phyloP scores from a whole-genome alignment of 1,284 basidiomycete species.

The Wallemia hederae region DNA sequence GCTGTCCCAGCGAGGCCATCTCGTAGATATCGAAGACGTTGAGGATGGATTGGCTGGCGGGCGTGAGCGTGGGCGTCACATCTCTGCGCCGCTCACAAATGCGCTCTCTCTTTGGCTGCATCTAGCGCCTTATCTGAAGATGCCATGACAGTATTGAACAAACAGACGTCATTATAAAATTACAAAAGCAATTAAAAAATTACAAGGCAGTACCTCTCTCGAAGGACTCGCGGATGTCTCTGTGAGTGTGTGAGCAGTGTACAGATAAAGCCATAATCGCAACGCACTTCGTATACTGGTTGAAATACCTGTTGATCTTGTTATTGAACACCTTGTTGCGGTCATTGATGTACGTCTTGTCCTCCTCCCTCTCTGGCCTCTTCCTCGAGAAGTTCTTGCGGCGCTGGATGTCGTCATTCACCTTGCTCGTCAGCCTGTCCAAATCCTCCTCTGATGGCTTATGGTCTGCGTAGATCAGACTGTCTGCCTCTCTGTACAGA shows the following conservation, averaged over 20 bases:
- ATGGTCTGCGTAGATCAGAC: conserved; percentile 67
- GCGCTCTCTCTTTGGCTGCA: background rate
- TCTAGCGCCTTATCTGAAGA: background rate
- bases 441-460: conserved; percentile 82
- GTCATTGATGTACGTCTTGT: conserved; percentile 89
- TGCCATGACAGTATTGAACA: background rate
- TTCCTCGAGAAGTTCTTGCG: conserved; percentile 25
- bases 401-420: conserved; percentile 43
- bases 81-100: background rate
- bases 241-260: background rate
- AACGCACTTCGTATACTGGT: conserved; percentile 62
- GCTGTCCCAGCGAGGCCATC: background rate
- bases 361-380: conserved; percentile 68
- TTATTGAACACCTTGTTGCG: conserved; percentile 96
- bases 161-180: background rate
- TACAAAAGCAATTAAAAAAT: conserved; percentile 19
- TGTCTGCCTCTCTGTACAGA: conserved; percentile 68
- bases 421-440: conserved; percentile 64
- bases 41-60: background rate
- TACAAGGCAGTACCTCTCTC: conserved; percentile 75
- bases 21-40: background rate
- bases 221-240: conserved; percentile 56
- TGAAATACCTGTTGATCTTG: conserved; percentile 92
- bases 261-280: background rate
- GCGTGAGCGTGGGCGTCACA: background rate